These are phyloP conservation scores for Camellia oleifera DNA, from an alignment of 179 eudicot species.

Conservation along the genomic window DNA sequence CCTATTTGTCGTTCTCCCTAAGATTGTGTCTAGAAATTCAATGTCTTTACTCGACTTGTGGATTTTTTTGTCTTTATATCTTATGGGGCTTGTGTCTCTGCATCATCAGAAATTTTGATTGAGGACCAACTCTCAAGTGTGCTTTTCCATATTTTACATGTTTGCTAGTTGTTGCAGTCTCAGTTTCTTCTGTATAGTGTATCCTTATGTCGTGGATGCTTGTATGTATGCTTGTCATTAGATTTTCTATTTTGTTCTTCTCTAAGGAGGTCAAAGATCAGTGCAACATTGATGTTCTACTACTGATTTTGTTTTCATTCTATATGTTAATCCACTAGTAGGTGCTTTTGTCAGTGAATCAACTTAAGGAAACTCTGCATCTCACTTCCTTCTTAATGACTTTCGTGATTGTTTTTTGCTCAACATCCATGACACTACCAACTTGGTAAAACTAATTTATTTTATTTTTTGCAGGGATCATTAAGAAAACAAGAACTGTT, in stretches of 20 bases:
- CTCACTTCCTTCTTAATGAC: neutral
- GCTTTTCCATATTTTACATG: neutral
- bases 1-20: no score
- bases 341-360: neutral
- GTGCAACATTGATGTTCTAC: neutral
- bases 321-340: neutral
- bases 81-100: neutral
- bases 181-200: neutral
- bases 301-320: neutral
- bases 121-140: neutral
- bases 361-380: neutral
- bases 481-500: constrained; percentile 63
- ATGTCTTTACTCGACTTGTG: neutral
- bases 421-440: no score
- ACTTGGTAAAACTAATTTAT: neutral
- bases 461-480: constrained; percentile 35
- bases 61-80: neutral
- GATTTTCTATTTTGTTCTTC: neutral
- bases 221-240: no score
- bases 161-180: neutral
- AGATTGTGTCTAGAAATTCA: neutral
- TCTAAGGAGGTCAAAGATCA: neutral
- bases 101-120: neutral
- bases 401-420: neutral
- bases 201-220: no score